Conservation (phyloP, 2,329 filamentous ascomycete genomes). For the Hypoxylon sp. region DNA sequence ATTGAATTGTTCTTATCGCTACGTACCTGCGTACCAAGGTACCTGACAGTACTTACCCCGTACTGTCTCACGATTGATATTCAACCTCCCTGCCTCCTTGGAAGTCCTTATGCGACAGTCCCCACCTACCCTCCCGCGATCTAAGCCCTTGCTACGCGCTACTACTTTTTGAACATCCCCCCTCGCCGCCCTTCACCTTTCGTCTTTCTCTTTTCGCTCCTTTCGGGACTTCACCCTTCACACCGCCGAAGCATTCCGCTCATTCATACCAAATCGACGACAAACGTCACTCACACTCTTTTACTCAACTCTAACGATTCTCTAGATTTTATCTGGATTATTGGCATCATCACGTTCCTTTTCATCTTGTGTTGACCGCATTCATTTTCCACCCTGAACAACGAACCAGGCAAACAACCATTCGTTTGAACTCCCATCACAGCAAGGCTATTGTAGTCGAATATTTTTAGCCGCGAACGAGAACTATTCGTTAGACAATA, state of each 20-base stretch:
- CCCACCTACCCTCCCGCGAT: constrained; percentile 33
- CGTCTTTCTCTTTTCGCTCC: constrained; percentile 23
- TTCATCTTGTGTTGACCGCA: constrained; percentile 47
- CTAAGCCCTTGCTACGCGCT: constrained; percentile 29
- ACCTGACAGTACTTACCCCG: constrained; percentile 30
- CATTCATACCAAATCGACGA: constrained; percentile 35
- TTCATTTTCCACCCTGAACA: constrained; percentile 37
- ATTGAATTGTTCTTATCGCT: too few species aligned
- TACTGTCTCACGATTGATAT: constrained; percentile 36
- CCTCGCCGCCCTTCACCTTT: constrained; percentile 19
- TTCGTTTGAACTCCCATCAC: constrained; percentile 29
- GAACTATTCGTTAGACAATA: too few species aligned
- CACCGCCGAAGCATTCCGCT: constrained; percentile 33
- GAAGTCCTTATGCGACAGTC: constrained; percentile 32
- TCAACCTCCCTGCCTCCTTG: too few species aligned
- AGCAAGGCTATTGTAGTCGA: too few species aligned
- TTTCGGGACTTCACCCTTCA: constrained; percentile 23
- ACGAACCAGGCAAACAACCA: constrained; percentile 30
- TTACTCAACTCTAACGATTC: constrained; percentile 35
- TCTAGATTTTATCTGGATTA: constrained; percentile 38
- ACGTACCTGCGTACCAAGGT: constrained; percentile 19
- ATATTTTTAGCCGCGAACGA: constrained; percentile 24
- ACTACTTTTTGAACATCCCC: constrained; percentile 21
- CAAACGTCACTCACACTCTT: constrained; percentile 43
- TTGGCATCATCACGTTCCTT: constrained; percentile 40